Percentiles rank a stretch among this genome's conserved stretches.
These are phyloP conservation scores for Ascomycota sp. DNA, from an alignment of 2,329 filamentous ascomycete genomes.

Conservation along the genomic window DNA sequence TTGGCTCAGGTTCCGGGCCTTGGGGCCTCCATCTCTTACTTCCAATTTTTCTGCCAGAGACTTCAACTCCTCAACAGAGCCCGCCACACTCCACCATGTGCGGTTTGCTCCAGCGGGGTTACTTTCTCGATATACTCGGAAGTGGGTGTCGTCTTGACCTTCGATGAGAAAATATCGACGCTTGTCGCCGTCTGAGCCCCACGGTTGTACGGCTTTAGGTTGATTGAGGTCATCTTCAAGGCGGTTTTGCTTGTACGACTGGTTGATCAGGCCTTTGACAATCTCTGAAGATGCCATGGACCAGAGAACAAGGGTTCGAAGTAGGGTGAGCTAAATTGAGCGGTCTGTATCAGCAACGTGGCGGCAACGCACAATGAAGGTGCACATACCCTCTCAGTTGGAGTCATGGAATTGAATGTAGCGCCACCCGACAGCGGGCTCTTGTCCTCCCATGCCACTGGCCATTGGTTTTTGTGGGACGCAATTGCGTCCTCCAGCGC, in stretches of 20 bases:
- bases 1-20: slow-evolving; percentile 57
- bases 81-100: slow-evolving; percentile 87
- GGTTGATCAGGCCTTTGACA: slow-evolving; percentile 62
- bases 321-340: slow-evolving; percentile 63
- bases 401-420: slow-evolving; percentile 65
- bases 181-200: slow-evolving; percentile 79
- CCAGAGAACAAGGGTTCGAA: slow-evolving; percentile 75
- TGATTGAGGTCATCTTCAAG: slow-evolving; percentile 68
- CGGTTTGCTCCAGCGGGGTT: slow-evolving; percentile 56
- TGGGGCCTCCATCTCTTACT: slow-evolving; percentile 57
- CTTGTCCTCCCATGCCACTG: slow-evolving; percentile 58
- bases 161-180: slow-evolving; percentile 87
- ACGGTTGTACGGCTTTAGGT: slow-evolving; percentile 71
- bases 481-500: slow-evolving; percentile 85
- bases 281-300: slow-evolving; percentile 71
- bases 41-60: slow-evolving; percentile 56
- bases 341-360: slow-evolving; percentile 2
- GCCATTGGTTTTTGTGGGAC: slow-evolving; percentile 76
- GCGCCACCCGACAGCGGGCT: slow-evolving; percentile 66
- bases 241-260: slow-evolving; percentile 72
- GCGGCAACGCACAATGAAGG: not conserved
- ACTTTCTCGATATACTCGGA: slow-evolving; percentile 84
- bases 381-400: slow-evolving; percentile 51
- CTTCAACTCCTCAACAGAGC: slow-evolving; percentile 71
- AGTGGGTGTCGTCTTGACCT: slow-evolving; percentile 81